Base-by-base conservation (phyloP, 495 filamentous ascomycete species). In the Chaetomium fimeti region DNA sequence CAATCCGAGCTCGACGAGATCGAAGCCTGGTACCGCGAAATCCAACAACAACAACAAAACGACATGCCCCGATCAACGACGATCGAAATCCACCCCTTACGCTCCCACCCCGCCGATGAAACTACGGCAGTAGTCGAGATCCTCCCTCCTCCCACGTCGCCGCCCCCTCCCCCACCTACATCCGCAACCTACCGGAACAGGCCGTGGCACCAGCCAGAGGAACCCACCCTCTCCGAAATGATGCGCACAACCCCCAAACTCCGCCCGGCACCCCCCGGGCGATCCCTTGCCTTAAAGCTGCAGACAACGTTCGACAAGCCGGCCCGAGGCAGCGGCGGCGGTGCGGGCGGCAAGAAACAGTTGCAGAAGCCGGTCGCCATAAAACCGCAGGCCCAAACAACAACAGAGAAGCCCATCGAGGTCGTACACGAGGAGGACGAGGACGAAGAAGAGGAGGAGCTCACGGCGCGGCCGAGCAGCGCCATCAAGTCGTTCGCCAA, bases 391-490 rank as follows among this genome's bases (percentile, higher is more conserved):
- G 32, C 8, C 32, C 55, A 3, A 27, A 61, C 13, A 36, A 16
- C 15, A 51, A 43, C 52, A 27, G 45, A 49, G 15, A 7, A 0
- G 16, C 25, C 49, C 18, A 40, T 9, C 38, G 16, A 40, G 38
- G 22, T 28, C 53, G 20, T 51, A 61, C 52, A 65, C 13, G 66
- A 66, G 2, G 40, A 32, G 15, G 29, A 57, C 20, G 64, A 67
- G 8, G 61, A 74, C 1, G 74, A 73, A 27, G 71, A 72, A 2
- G 77, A 79, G 11, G 75, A 69, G 8, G 72, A 74, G 12, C 62
- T 68, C n/a, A 79, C 78, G 13, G 76, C 80, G 13, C 74, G 78
- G 12, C 77, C 76, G 0, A 57, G 24, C 48, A 66, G 68, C 67
- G 53, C 66, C 38, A 32, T 72, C 36, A 56, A 57, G 15, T 54